phyloP scores from a whole-genome alignment of 2,329 filamentous ascomycete genomes.

The Aureobasidium sp. region DNA sequence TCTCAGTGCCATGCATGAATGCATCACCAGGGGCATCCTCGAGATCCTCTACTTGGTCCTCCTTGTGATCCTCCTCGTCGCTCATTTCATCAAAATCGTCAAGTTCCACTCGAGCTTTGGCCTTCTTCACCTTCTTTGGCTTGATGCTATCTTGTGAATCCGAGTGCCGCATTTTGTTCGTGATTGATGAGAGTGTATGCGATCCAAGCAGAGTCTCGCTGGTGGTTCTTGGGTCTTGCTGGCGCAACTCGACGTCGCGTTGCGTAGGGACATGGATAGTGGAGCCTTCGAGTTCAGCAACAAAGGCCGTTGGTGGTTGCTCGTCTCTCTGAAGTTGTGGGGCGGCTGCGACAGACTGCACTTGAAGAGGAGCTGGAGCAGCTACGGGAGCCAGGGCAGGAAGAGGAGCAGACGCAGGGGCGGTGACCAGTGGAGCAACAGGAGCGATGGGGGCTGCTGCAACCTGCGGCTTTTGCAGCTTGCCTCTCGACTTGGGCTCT shows the following conservation, averaged over 20 bases:
- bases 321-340: background rate
- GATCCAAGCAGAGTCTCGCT: slow-evolving; percentile 6
- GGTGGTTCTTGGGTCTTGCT: background rate
- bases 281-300: slow-evolving; percentile 31
- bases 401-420: slow-evolving; percentile 1
- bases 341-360: background rate
- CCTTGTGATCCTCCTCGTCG: slow-evolving; percentile 32
- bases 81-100: slow-evolving; percentile 59
- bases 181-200: slow-evolving; percentile 25
- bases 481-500: slow-evolving; percentile 15
- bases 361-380: background rate
- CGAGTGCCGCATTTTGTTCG: slow-evolving; percentile 36
- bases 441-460: background rate
- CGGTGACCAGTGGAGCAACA: background rate
- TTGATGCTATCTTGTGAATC: slow-evolving; percentile 32
- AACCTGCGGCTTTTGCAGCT: slow-evolving; percentile 18
- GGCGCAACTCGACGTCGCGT: slow-evolving; percentile 18
- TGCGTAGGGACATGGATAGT: slow-evolving; percentile 33
- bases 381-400: background rate
- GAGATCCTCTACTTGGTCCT: slow-evolving; percentile 21
- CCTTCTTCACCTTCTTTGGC: slow-evolving; percentile 48
- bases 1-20: slow-evolving; percentile 31
- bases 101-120: slow-evolving; percentile 55
- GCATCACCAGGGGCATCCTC: slow-evolving; percentile 16
- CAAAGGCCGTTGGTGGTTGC: slow-evolving; percentile 16